Evolutionary conservation across 495 filamentous ascomycete genomes (phyloP).

Genomic region (Amniculicola lignicola): DNA sequence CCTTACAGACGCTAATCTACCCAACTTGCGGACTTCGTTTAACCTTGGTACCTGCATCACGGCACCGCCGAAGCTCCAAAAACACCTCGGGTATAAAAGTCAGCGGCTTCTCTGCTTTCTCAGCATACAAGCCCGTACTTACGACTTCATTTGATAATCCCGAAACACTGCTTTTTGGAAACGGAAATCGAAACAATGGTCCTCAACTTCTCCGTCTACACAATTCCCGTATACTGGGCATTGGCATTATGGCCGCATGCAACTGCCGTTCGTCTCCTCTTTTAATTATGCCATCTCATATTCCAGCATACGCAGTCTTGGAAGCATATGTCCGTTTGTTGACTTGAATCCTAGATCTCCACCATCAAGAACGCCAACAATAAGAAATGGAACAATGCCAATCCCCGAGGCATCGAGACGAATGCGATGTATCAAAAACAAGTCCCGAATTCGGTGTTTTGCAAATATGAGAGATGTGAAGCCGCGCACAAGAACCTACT

Average conservation of each 20-base stretch:
- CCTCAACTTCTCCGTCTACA: conserved; percentile 24
- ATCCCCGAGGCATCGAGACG: conserved; percentile 11
- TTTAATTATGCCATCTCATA: too few relatives aligned
- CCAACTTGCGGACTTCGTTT: too few relatives aligned
- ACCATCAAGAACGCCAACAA: neutral
- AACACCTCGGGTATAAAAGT: too few relatives aligned
- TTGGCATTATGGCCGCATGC: conserved; percentile 20
- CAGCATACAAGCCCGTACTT: too few relatives aligned
- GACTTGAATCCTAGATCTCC: neutral
- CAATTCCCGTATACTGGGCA: conserved; percentile 22
- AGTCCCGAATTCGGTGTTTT: conserved; percentile 12
- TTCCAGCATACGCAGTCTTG: too few relatives aligned
- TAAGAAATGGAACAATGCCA: conserved; percentile 21
- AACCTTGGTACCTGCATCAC: too few relatives aligned
- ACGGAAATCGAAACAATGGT: conserved; percentile 7
- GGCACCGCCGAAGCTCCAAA: too few relatives aligned
- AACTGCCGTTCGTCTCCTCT: conserved; percentile 12
- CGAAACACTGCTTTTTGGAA: too few relatives aligned
- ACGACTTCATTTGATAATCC: too few relatives aligned
- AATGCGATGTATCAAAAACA: conserved; percentile 11
- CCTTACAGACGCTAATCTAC: too few relatives aligned
- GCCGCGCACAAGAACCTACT: conserved; percentile 28
- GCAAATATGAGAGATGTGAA: conserved; percentile 15
- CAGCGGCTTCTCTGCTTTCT: too few relatives aligned
- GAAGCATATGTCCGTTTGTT: neutral